phyloP scores from a whole-genome alignment of 2,329 filamentous ascomycete genomes.

The Phyllosticta citriasiana region DNA sequence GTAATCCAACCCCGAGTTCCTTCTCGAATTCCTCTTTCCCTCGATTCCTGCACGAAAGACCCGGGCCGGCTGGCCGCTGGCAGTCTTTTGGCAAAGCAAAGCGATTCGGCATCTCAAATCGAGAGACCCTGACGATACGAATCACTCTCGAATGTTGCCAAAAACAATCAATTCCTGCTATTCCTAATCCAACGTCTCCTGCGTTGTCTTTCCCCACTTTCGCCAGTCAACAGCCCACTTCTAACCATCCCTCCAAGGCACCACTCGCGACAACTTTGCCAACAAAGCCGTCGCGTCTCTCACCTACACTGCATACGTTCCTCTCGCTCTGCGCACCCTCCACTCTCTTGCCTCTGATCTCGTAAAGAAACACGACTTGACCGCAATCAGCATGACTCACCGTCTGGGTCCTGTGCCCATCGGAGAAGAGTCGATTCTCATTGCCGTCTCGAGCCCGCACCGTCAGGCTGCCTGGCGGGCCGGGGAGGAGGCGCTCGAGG shows the following conservation, averaged over 20 bases:
- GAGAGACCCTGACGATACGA: background rate
- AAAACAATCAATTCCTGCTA: background rate
- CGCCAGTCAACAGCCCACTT: background rate
- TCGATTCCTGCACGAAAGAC: background rate
- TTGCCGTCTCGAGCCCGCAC: conserved; percentile 77
- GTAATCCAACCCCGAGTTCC: background rate
- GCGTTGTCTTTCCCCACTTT: background rate
- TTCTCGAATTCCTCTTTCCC: background rate
- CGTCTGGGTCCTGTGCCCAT: conserved; percentile 77
- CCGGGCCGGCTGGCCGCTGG: background rate
- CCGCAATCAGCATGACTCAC: conserved; percentile 71
- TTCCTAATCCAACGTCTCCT: background rate
- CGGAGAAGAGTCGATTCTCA: conserved; percentile 85
- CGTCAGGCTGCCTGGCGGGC: conserved; percentile 76
- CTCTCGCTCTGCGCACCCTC: conserved; percentile 61
- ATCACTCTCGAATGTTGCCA: background rate
- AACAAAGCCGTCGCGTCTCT: conserved; percentile 64
- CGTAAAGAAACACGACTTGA: conserved; percentile 51
- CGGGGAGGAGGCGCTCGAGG: conserved; percentile 80
- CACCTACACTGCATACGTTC: conserved; percentile 63
- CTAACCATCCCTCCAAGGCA: conserved; percentile 40
- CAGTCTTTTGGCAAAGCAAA: background rate
- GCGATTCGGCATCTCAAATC: background rate
- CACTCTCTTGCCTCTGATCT: conserved; percentile 52
- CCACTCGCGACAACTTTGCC: conserved; percentile 66